Percentiles rank a stretch among this genome's conserved stretches.
Conservation (phyloP, 331 rosid species). For the Acacia pycnantha region DNA sequence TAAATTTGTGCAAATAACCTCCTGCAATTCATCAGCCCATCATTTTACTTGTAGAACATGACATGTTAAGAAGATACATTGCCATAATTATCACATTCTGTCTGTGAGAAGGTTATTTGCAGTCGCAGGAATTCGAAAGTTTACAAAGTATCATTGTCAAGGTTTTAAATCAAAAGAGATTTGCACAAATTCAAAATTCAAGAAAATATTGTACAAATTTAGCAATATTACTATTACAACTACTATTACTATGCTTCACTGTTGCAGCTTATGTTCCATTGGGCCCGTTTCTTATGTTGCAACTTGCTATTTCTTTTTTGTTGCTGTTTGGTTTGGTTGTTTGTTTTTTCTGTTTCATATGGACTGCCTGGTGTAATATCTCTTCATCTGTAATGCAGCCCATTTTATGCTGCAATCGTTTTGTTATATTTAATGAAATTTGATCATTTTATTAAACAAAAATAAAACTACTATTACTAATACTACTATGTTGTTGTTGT, state of each 20-base stretch:
- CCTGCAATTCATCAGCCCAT: not conserved
- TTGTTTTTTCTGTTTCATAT: too few relatives aligned
- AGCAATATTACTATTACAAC: not conserved
- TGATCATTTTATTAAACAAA: too few relatives aligned
- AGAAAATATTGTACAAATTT: not conserved
- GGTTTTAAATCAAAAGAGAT: not conserved
- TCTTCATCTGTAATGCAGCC: too few relatives aligned
- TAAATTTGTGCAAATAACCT: not conserved
- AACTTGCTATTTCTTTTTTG: too few relatives aligned
- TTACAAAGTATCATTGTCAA: not conserved
- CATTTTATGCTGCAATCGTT: too few relatives aligned
- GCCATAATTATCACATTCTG: not conserved
- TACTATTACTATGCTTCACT: too few relatives aligned
- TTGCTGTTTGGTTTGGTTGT: too few relatives aligned
- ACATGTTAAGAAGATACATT: not conserved
- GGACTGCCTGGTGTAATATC: too few relatives aligned
- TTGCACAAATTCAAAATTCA: not conserved
- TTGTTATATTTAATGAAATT: too few relatives aligned
- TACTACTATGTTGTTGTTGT: not conserved
- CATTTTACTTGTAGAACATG: not conserved
- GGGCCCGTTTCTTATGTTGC: too few relatives aligned
- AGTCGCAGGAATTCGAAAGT: not conserved
- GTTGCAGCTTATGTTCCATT: too few relatives aligned
- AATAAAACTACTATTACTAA: not conserved
- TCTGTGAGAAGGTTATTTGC: not conserved